Conservation (phyloP, 1,139 yeast genomes). For the Blastobotrys elegans region DNA sequence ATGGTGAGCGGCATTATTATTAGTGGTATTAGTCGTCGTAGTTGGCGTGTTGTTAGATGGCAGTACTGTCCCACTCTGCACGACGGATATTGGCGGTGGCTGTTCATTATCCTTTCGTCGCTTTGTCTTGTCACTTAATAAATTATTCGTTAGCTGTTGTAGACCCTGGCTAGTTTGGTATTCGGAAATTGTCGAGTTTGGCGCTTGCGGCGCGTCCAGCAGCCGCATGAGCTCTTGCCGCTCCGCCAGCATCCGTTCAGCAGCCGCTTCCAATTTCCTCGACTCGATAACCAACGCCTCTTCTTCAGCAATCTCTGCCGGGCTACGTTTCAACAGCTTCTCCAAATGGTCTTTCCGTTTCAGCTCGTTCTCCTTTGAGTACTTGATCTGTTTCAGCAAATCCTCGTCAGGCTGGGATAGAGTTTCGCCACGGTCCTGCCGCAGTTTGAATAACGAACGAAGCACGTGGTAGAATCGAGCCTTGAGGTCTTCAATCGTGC, state of each 20-base stretch:
- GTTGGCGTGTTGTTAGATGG: conserved; percentile 18
- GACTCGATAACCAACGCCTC: conserved; percentile 92
- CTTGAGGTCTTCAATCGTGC: conserved; percentile 72
- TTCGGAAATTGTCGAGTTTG: conserved; percentile 70
- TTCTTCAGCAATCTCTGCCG: conserved; percentile 97
- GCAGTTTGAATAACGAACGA: conserved; percentile 40
- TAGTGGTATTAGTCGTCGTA: background rate
- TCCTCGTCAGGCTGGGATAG: conserved; percentile 36
- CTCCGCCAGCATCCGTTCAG: conserved; percentile 81
- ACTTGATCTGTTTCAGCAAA: conserved; percentile 43
- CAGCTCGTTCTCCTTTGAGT: conserved; percentile 61
- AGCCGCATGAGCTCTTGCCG: conserved; percentile 73
- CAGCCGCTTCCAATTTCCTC: conserved; percentile 85
- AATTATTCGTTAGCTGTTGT: conserved; percentile 74
- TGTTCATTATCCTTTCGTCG: conserved; percentile 43
- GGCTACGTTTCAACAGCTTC: conserved; percentile 72
- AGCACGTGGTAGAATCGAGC: conserved; percentile 69
- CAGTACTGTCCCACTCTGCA: conserved; percentile 15
- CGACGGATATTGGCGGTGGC: conserved; percentile 46
- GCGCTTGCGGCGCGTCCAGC: conserved; percentile 83
- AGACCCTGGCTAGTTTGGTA: conserved; percentile 85
- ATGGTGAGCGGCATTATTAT: no score
- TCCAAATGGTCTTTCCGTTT: conserved; percentile 79
- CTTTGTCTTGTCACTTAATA: conserved; percentile 71
- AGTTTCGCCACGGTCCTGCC: conserved; percentile 42